These are phyloP conservation scores for Diaporthe longicolla DNA, from an alignment of 2,329 filamentous ascomycete species.

Conservation along the genomic window DNA sequence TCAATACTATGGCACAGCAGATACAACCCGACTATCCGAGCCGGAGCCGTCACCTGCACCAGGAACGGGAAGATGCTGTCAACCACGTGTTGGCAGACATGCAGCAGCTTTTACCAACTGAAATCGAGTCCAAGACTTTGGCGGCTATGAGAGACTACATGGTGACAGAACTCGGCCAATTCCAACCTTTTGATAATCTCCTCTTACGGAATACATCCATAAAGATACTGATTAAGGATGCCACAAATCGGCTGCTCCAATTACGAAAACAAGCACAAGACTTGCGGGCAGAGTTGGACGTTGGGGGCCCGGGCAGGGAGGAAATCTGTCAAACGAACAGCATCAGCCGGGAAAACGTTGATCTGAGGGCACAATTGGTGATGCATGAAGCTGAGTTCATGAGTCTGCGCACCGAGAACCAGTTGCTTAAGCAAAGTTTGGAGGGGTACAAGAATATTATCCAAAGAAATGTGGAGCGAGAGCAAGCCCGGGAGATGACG, in stretches of 20 bases:
- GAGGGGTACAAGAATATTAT: background rate
- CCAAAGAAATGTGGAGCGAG: background rate
- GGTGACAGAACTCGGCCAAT: background rate
- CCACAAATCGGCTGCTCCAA: background rate
- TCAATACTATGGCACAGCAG: background rate
- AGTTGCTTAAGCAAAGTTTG: background rate
- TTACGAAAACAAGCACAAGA: background rate
- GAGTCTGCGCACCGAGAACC: background rate
- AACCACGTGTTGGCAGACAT: background rate
- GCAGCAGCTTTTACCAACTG: background rate
- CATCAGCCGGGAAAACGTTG: background rate
- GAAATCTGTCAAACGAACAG: background rate
- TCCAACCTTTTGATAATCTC: too few species aligned
- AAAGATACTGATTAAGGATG: background rate
- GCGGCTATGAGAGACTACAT: slow-evolving; percentile 1
- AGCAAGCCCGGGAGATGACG: background rate
- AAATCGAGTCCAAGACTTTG: background rate
- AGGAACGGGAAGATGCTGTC: background rate
- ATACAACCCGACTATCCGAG: background rate
- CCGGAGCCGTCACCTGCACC: rapidly evolving
- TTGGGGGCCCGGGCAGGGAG: background rate
- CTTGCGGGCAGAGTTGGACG: background rate
- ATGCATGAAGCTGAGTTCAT: background rate
- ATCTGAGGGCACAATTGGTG: background rate
- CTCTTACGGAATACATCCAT: background rate